phyloP scores from a whole-genome alignment of 75 land plant species.

The Isoetes taiwanensis region DNA sequence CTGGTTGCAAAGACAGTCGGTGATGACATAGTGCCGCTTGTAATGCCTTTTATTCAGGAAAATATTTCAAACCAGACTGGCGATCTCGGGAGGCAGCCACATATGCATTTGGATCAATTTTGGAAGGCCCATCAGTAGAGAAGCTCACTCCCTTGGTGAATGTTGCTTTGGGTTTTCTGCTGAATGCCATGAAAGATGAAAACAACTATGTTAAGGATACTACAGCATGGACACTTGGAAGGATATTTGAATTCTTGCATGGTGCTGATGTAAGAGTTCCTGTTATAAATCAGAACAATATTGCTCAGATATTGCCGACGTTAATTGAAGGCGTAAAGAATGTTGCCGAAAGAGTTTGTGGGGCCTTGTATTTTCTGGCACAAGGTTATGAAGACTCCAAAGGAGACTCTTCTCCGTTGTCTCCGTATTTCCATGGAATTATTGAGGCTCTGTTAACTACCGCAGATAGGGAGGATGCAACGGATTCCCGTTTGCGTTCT shows the following conservation, averaged over 20 bases:
- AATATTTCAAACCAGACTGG: slow-evolving; percentile 76
- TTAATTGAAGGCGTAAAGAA: slow-evolving; percentile 77
- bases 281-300: slow-evolving; percentile 46
- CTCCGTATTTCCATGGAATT: slow-evolving; percentile 72
- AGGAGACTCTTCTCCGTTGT: slow-evolving; percentile 43
- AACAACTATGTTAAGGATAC: slow-evolving; percentile 78
- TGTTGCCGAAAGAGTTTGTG: slow-evolving; percentile 97
- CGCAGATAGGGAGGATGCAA: slow-evolving; percentile 78
- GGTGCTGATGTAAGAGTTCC: slow-evolving; percentile 55
- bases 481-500: slow-evolving; percentile 68
- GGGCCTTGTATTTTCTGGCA: slow-evolving; percentile 80
- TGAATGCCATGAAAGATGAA: slow-evolving; percentile 61
- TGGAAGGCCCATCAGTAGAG: slow-evolving; percentile 74
- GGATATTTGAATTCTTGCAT: slow-evolving; percentile 85
- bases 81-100: slow-evolving; percentile 87
- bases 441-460: slow-evolving; percentile 59
- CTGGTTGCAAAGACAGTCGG: slow-evolving; percentile 92
- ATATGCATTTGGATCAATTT: slow-evolving; percentile 88
- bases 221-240: slow-evolving; percentile 80
- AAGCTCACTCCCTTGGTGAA: slow-evolving; percentile 59
- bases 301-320: slow-evolving; percentile 49
- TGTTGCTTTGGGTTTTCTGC: slow-evolving; percentile 58
- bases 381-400: slow-evolving; percentile 75
- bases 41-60: slow-evolving; percentile 80
- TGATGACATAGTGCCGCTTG: slow-evolving; percentile 85